Percentiles rank a stretch among this genome's conserved stretches.
phyloP scores from a whole-genome alignment of 2,329 filamentous ascomycete genomes.

The Pseudogymnoascus sp. region DNA sequence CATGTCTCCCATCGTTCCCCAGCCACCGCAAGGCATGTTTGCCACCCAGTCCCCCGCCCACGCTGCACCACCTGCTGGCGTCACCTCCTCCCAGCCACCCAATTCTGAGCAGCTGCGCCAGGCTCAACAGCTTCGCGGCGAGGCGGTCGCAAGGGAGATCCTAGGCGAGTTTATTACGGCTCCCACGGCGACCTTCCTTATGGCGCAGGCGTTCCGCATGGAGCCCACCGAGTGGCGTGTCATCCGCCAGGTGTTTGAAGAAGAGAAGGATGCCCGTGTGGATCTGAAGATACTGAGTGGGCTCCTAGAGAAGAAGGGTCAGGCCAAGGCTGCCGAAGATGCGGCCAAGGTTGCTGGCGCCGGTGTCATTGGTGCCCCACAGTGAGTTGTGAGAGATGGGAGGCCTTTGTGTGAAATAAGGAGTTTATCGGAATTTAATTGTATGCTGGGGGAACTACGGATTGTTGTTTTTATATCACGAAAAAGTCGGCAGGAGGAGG shows the following conservation, averaged over 20 bases:
- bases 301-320: neutral
- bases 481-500: neutral
- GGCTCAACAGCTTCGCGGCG: conserved; percentile 45
- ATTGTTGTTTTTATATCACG: neutral
- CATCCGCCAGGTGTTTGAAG: conserved; percentile 46
- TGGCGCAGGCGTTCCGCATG: conserved; percentile 64
- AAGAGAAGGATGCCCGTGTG: neutral
- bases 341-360: neutral
- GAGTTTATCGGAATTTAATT: conserved; percentile 2
- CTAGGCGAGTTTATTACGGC: conserved; percentile 56
- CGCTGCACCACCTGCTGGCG: conserved; percentile 19
- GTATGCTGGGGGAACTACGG: neutral
- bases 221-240: conserved; percentile 68
- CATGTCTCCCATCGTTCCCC: conserved; percentile 49
- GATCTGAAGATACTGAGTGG: neutral
- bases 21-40: conserved; percentile 28
- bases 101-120: conserved; percentile 31
- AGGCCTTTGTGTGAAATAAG: neutral
- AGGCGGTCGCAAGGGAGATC: conserved; percentile 54
- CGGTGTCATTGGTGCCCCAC: neutral
- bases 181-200: conserved; percentile 62
- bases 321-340: neutral
- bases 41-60: conserved; percentile 17
- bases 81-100: conserved; percentile 30
- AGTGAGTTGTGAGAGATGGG: neutral